Evolutionary conservation across 1,139 yeast species (phyloP), one percentile per base, ranked within the genome.

Genomic region (Hanseniaspora uvarum): DNA sequence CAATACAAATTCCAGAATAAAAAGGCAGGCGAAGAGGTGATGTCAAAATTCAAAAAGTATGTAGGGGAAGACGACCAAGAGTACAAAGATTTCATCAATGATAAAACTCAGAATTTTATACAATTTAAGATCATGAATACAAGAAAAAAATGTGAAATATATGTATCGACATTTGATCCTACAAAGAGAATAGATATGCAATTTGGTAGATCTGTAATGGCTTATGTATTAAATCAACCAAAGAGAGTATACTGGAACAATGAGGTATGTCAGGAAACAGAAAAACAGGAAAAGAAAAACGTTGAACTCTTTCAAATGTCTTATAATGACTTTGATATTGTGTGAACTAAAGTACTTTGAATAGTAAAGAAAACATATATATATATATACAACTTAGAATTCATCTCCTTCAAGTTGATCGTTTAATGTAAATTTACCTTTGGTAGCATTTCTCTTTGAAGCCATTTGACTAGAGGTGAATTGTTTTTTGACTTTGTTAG

Each of bases 401-500:
- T 66, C 69, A 21, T 75, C 78, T 26, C 80, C 86, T 59, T 85
- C 69, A n/a, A 49, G 16, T 41, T 49, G 46, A 24, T 49, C 53
- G 23, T 41, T 49, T 6, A 49, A 36, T 47, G 81, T 84, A 53
- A 84, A 68, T 69, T 79, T 84, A 60, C 92, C 80, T 69, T 86
- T 88, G 53, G 94, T 94, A 41, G 72, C 68, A 59, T 80, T 73
- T 63, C 92, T 78, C 59, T 74, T 64, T 12, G 85, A 79, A 26
- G 89, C 88, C 59, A 83, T 69, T 62, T 85, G 83, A 59, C 83
- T 80, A 5, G 86, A 79, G n/a, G 78, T 83, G 19, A 81, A 86
- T 70, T 89, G 97, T 62, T 77, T 81, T 65, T 76, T 77, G 39
- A 87, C 94, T 73, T 86, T 88, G 62, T 75, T 78, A 18, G 95